A percentile compares a stretch with the other conserved stretches of the same genome.
These are phyloP conservation scores for Hygrophoropsis aurantiaca DNA, from an alignment of 768 basidiomycete species.

Conservation along the genomic window DNA sequence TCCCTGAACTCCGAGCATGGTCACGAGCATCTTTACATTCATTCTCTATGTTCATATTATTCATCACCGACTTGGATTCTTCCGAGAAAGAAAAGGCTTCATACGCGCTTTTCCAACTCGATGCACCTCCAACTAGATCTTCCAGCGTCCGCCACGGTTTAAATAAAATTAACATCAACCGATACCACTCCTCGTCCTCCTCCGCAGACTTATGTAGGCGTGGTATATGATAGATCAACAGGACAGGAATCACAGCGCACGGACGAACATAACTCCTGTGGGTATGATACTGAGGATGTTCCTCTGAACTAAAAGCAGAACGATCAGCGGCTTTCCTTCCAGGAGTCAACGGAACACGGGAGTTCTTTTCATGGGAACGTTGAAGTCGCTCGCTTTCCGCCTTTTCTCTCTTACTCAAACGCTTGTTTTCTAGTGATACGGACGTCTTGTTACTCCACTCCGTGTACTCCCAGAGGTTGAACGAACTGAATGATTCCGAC, in stretches of 20 bases:
- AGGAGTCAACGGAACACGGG: no score
- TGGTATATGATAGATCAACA: neutral
- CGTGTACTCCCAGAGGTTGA: no score
- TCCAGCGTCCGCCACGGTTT: slow-evolving; percentile 36
- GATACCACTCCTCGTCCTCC: slow-evolving; percentile 21
- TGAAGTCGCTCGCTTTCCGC: no score
- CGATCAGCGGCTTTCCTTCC: no score
- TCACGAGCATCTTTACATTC: slow-evolving; percentile 13
- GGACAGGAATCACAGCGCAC: slow-evolving; percentile 3
- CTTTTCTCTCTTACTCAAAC: no score
- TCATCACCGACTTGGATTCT: neutral
- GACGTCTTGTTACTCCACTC: no score
- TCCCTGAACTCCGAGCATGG: no score
- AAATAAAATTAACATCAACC: slow-evolving; percentile 42
- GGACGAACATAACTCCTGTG: neutral
- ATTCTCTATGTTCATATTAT: slow-evolving; percentile 5
- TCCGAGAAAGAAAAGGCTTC: no score
- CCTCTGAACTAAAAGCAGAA: no score
- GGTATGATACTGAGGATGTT: slow-evolving; percentile 2
- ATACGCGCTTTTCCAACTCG: neutral
- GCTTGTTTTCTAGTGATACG: no score
- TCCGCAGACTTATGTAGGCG: neutral
- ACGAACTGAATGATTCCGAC: no score
- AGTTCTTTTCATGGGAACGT: no score
- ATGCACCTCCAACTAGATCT: neutral